A percentile compares a stretch with the other conserved stretches of the same genome.
phyloP scores from a whole-genome alignment of 2,329 filamentous ascomycete species.

The Talaromyces verruculosus region DNA sequence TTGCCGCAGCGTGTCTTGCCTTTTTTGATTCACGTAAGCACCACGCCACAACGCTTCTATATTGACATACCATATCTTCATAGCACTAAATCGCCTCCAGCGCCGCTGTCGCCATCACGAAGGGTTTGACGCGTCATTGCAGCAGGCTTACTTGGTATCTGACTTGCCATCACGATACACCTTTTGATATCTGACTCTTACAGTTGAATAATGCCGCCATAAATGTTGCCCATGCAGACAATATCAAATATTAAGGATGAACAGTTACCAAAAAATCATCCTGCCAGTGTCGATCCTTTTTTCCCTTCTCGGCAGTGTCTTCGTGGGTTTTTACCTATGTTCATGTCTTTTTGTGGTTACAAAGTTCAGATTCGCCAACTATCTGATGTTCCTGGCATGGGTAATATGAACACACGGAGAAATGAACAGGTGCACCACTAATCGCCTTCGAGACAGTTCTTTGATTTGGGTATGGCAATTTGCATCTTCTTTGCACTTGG shows the following conservation, averaged over 20 bases:
- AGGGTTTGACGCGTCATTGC: neutral
- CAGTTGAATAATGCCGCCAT: neutral
- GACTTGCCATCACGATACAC: neutral
- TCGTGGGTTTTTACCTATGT: conserved; percentile 71
- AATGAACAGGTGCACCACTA: neutral
- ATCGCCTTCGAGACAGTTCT: neutral
- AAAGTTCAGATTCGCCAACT: conserved; percentile 73
- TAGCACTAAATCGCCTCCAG: neutral
- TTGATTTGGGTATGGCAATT: conserved; percentile 10
- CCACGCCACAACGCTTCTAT: neutral
- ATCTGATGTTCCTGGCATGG: conserved; percentile 79
- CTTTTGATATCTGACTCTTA: neutral
- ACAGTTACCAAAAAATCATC: neutral
- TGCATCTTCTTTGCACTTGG: conserved; percentile 10
- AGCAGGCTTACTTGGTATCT: neutral
- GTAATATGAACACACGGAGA: conserved; percentile 52
- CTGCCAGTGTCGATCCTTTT: conserved; percentile 44
- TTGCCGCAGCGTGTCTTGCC: neutral
- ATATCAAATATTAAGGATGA: neutral
- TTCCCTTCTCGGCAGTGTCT: conserved; percentile 67
- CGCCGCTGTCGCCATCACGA: neutral
- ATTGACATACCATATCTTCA: neutral
- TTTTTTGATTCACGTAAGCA: neutral
- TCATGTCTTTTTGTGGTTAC: conserved; percentile 73
- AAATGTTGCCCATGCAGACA: neutral